Base-by-base conservation (phyloP, 768 basidiomycete species). In the Trametes cubensis region DNA sequence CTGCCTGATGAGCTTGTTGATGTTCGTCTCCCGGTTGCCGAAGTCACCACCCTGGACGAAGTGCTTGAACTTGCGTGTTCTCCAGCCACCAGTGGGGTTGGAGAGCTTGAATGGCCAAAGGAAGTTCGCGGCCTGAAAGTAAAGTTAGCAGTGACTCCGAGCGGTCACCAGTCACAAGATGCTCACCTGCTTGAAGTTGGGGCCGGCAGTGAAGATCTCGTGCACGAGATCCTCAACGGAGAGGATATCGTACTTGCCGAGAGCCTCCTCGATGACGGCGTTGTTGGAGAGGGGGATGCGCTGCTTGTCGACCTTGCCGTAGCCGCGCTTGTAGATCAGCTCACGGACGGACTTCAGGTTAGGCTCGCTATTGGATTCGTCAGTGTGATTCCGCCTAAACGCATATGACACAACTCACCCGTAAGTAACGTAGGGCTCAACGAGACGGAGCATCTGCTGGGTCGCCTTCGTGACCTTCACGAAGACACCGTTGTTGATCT, bases 51-150 rank as follows among this genome's bases (percentile, higher is more conserved):
- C 95, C 84, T 95, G 85, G 63, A 97, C 86, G 75, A 83, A 97
- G 81, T 94, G 92, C 81, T 91, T 96, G 87, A 98, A 98, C 81
- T 98, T 98, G 76, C 94, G 86, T 75, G 85, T 88, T 80, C 94
- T 89, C 96, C 95, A 99, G 69, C 97, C 97, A 67, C 97, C 96
- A 67, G 85, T 98, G 58, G 97, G 96, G 87, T 98, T 98, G 72
- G 95, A 98, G 65, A 99, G 91, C 77, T 99, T 99, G 86, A 99
- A 98, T 25, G 97, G 97, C 95, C 95, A 98, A 56, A 98, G 88
- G 87, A 96, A 95, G 85, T 94, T 95, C 68, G 90, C 86, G 60
- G 88, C 90, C 89, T 90, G 62, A 46, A 15, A 4, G 26, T 44
- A 40, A 52, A 13, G 66, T 66, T 14, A 73, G 21, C 23, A 34